Conservation (phyloP, 2,329 filamentous ascomycete genomes). For the Colletotrichum gigasporum region DNA sequence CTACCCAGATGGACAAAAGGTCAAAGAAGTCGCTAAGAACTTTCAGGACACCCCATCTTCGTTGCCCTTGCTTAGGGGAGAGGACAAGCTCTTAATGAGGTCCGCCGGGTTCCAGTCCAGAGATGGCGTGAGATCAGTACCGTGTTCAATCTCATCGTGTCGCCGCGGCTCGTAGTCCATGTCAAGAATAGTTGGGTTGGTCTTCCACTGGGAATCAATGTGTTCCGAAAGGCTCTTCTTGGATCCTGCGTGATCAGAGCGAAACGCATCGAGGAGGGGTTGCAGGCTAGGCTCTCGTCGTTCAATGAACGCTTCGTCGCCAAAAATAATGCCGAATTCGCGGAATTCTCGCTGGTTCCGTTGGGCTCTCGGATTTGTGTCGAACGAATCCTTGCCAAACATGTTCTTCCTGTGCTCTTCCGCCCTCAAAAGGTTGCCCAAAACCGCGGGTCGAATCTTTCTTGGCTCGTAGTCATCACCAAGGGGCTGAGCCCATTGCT, state of each 20-base stretch:
- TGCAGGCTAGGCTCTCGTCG: no score
- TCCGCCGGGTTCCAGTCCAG: neutral
- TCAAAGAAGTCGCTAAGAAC: constrained; percentile 17
- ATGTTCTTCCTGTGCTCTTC: no score
- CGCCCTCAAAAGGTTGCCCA: neutral
- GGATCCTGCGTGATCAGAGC: no score
- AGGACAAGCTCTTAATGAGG: constrained; percentile 11
- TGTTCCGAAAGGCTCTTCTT: constrained; percentile 19
- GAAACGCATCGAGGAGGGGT: no score
- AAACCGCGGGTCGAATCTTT: neutral
- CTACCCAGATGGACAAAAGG: neutral
- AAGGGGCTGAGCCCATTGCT: constrained; percentile 19
- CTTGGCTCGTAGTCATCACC: constrained; percentile 19
- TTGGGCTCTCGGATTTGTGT: no score
- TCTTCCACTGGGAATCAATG: constrained; percentile 32
- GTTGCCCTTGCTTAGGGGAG: neutral
- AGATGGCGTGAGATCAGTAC: neutral
- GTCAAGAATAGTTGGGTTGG: constrained; percentile 33
- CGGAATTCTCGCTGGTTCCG: no score
- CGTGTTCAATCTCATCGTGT: neutral
- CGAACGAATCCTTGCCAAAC: no score
- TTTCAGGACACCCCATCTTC: neutral
- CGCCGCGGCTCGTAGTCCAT: constrained; percentile 28
- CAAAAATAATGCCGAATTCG: no score
- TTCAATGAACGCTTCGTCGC: no score